A percentile compares a stretch with the other conserved stretches of the same genome.
phyloP scores from a whole-genome alignment of 305 asterid species.

The Ilex paraguariensis region DNA sequence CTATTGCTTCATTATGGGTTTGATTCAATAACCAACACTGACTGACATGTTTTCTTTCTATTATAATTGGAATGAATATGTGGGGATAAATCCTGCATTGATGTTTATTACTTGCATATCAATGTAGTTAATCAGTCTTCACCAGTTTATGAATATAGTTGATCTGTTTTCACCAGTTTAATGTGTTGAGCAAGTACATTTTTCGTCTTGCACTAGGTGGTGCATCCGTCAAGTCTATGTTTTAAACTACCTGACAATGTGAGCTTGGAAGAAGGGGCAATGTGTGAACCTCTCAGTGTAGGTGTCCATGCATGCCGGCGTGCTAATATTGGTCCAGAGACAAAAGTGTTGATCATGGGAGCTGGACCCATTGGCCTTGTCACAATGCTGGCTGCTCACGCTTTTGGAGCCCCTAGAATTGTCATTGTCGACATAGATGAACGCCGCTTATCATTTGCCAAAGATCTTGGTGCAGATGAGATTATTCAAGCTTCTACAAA shows the following conservation, averaged over 20 bases:
- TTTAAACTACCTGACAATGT: conserved; percentile 32
- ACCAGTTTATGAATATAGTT: no score
- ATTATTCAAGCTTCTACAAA: conserved; percentile 23
- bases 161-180: no score
- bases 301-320: conserved; percentile 40
- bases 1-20: no score
- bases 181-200: no score
- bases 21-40: no score
- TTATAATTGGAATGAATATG: no score
- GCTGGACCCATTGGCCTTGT: conserved; percentile 37
- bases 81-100: no score
- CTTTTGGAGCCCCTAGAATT: conserved; percentile 31
- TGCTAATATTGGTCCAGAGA: conserved; percentile 27
- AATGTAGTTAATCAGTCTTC: no score
- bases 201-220: conserved; percentile 16
- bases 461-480: conserved; percentile 27
- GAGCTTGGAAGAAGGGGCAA: conserved; percentile 42
- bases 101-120: no score
- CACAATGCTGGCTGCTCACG: conserved; percentile 32
- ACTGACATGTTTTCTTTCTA: no score
- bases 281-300: conserved; percentile 39
- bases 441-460: conserved; percentile 19
- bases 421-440: conserved; percentile 29
- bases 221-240: conserved; percentile 34
- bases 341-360: conserved; percentile 27